phyloP scores from a whole-genome alignment of 352 stramenopile genomes.

The Pythium dissotocum region DNA sequence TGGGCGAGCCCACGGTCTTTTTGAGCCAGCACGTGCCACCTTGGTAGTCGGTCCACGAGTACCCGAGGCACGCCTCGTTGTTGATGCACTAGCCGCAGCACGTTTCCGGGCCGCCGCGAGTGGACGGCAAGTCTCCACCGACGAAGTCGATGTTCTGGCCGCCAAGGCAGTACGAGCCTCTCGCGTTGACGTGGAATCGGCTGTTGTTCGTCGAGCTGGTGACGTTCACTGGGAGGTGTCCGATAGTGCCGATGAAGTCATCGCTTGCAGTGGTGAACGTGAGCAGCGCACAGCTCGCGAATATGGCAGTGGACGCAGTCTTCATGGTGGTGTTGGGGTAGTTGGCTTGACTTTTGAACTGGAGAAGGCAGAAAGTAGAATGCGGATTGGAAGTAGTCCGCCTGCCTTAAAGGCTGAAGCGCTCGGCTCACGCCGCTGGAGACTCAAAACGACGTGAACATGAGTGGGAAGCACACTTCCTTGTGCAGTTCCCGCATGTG shows the following conservation, averaged over 20 bases:
- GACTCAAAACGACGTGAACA: too few species aligned
- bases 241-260: neutral
- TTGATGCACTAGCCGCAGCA: neutral
- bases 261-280: neutral
- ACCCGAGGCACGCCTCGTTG: neutral
- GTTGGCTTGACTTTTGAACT: neutral
- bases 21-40: neutral
- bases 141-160: neutral
- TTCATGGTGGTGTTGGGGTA: neutral
- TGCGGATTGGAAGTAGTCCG: too few species aligned
- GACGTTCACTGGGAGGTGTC: neutral
- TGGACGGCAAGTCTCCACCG: neutral
- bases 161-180: neutral
- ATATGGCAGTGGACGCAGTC: neutral
- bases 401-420: too few species aligned
- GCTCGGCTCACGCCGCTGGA: too few species aligned
- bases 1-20: neutral
- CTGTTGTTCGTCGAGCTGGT: neutral
- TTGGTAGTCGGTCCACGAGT: neutral
- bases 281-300: neutral
- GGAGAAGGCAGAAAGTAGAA: neutral
- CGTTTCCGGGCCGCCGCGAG: neutral
- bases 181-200: neutral
- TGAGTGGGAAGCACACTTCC: too few species aligned
- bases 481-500: too few species aligned